Conservation (phyloP, 805 yeast species). For the Grigorovia yakushimaensis region DNA sequence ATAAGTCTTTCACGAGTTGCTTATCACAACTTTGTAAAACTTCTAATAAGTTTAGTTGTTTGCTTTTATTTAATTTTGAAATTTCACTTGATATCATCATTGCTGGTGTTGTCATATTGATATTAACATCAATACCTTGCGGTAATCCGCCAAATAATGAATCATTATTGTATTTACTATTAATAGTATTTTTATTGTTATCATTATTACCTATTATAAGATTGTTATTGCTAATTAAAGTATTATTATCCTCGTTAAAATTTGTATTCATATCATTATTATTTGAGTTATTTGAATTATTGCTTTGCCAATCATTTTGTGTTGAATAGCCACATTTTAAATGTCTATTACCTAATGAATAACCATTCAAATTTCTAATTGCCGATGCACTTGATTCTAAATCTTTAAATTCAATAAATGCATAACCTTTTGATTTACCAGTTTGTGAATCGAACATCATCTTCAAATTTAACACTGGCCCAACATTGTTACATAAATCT, state of each 20-base stretch:
- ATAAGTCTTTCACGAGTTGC: slow-evolving; percentile 45
- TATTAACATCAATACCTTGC: slow-evolving; percentile 37
- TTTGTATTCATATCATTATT: neutral
- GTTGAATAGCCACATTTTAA: slow-evolving; percentile 68
- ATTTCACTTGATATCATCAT: slow-evolving; percentile 30
- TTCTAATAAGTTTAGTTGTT: slow-evolving; percentile 20
- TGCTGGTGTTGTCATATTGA: slow-evolving; percentile 31
- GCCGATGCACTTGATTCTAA: slow-evolving; percentile 84
- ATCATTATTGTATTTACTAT: neutral
- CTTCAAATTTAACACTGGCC: slow-evolving; percentile 70
- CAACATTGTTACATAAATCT: slow-evolving; percentile 77
- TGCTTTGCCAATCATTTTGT: slow-evolving; percentile 32
- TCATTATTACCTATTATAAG: neutral
- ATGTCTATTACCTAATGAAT: slow-evolving; percentile 59
- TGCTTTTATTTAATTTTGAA: slow-evolving; percentile 15
- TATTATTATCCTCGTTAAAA: neutral
- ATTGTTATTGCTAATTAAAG: neutral
- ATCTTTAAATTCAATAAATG: slow-evolving; percentile 76
- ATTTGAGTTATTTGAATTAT: neutral
- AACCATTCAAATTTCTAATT: slow-evolving; percentile 76
- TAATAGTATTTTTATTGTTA: slow-evolving; percentile 5
- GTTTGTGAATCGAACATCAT: slow-evolving; percentile 80
- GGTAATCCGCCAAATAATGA: slow-evolving; percentile 41
- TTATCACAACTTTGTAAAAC: slow-evolving; percentile 51
- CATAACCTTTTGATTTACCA: slow-evolving; percentile 85